A percentile compares a stretch with the other conserved stretches of the same genome.
phyloP scores from a whole-genome alignment of 1,284 basidiomycete genomes.

The Lignosus rhinocerotis region DNA sequence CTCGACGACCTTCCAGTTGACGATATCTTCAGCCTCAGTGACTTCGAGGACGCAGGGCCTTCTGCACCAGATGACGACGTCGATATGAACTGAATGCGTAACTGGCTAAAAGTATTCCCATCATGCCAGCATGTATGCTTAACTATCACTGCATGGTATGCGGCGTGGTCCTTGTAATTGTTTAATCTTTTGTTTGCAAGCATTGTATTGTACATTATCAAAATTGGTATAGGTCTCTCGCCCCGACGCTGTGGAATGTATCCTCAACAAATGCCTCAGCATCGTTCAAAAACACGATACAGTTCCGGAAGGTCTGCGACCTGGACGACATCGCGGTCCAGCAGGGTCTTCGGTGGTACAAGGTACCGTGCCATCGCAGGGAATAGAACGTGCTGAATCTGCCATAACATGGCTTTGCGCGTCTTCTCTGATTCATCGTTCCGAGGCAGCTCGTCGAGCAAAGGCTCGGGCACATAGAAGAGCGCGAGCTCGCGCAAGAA shows the following conservation, averaged over 20 bases:
- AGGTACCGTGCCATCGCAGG: conserved; percentile 80
- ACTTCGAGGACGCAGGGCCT: conserved; percentile 25
- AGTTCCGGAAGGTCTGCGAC: conserved; percentile 86
- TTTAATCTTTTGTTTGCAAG: background rate
- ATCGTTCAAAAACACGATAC: conserved; percentile 90
- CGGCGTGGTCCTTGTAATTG: background rate
- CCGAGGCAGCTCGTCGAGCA: conserved; percentile 24
- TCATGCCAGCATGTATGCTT: background rate
- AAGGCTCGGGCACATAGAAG: conserved; percentile 79
- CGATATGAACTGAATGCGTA: conserved; percentile 20
- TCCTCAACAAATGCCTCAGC: conserved; percentile 40
- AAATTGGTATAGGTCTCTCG: background rate
- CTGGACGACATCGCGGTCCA: conserved; percentile 80
- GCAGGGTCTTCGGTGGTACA: conserved; percentile 63
- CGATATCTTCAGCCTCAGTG: conserved; percentile 33
- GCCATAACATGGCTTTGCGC: conserved; percentile 71
- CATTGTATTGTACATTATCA: conserved; percentile 5
- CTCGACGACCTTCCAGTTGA: conserved; percentile 47
- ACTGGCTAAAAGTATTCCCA: background rate
- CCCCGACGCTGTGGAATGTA: background rate
- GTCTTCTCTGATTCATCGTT: conserved; percentile 51
- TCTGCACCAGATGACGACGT: conserved; percentile 20
- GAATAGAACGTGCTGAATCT: conserved; percentile 87
- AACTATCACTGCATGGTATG: background rate
- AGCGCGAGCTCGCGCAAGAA: conserved; percentile 89